A percentile compares a stretch with the other conserved stretches of the same genome.
phyloP scores from a whole-genome alignment of 2,329 filamentous ascomycete genomes.

The Lecanicillium sp. region DNA sequence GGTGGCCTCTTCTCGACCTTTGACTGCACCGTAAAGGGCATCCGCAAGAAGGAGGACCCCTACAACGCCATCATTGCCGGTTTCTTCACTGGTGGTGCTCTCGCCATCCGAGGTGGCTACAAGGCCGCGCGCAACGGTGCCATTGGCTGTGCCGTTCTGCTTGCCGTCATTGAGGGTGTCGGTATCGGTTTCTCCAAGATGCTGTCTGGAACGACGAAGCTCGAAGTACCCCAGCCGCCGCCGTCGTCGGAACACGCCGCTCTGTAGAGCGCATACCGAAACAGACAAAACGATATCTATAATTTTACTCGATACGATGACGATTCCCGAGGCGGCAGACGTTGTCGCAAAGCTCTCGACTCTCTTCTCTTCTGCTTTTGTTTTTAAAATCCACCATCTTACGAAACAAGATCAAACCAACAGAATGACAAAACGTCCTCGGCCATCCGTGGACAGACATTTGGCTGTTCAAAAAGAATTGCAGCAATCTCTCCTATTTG shows the following conservation, averaged over 20 bases:
- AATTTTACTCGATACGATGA: neutral
- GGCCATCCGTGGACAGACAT: too few species aligned
- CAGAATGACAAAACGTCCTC: too few species aligned
- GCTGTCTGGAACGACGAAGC: slow-evolving; percentile 80
- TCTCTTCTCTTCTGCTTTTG: neutral
- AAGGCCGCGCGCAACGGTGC: slow-evolving; percentile 91
- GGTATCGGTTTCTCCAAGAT: slow-evolving; percentile 93
- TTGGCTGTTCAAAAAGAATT: too few species aligned
- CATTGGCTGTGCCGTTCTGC: slow-evolving; percentile 87
- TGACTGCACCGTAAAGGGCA: slow-evolving; percentile 92
- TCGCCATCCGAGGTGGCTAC: slow-evolving; percentile 85
- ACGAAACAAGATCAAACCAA: neutral
- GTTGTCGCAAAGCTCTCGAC: neutral
- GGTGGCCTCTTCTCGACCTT: slow-evolving; percentile 93
- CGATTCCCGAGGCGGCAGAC: neutral
- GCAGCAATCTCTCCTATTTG: too few species aligned
- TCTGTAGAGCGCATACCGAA: too few species aligned
- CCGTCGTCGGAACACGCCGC: too few species aligned
- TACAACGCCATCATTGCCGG: slow-evolving; percentile 97
- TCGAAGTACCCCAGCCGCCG: slow-evolving; percentile 48
- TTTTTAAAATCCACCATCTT: neutral
- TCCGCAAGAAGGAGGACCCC: slow-evolving; percentile 93
- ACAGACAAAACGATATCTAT: neutral
- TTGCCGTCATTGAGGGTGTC: slow-evolving; percentile 95
- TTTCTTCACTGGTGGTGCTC: slow-evolving; percentile 88